phyloP scores from a whole-genome alignment of 768 basidiomycete genomes.

The Trametes cubensis region DNA sequence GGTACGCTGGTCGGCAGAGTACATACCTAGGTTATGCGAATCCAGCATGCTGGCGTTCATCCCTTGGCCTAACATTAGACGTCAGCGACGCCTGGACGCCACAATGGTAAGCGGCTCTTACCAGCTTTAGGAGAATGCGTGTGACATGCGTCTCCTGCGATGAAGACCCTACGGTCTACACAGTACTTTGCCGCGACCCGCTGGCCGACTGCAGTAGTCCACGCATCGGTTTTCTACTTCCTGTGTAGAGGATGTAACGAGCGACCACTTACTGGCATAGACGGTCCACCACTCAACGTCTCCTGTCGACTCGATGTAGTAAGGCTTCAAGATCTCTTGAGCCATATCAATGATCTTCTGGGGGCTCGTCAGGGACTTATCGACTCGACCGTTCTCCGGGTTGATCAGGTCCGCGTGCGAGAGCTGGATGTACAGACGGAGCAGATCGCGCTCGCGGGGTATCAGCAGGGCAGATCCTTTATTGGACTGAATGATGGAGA shows the following conservation, averaged over 20 bases:
- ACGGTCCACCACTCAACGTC: slow-evolving; percentile 72
- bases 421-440: slow-evolving; percentile 58
- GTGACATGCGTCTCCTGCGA: slow-evolving; percentile 77
- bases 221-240: not conserved
- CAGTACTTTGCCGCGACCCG: slow-evolving; percentile 69
- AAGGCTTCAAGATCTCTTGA: slow-evolving; percentile 46
- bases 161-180: slow-evolving; percentile 66
- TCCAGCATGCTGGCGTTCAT: slow-evolving; percentile 82
- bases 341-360: slow-evolving; percentile 47
- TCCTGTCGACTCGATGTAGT: slow-evolving; percentile 46
- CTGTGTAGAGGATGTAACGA: not conserved
- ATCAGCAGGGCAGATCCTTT: slow-evolving; percentile 56
- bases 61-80: slow-evolving; percentile 46
- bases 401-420: slow-evolving; percentile 43
- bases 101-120: not conserved
- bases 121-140: slow-evolving; percentile 71
- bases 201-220: slow-evolving; percentile 55
- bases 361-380: slow-evolving; percentile 42
- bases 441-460: slow-evolving; percentile 51
- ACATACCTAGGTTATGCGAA: slow-evolving; percentile 64
- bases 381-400: slow-evolving; percentile 43
- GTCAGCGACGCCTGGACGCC: not conserved
- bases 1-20: not conserved
- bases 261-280: slow-evolving; percentile 57
- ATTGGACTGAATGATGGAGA: slow-evolving; percentile 52